Conservation (phyloP, 202 grass and related monocot genomes). For the Tripidium arundinaceum region DNA sequence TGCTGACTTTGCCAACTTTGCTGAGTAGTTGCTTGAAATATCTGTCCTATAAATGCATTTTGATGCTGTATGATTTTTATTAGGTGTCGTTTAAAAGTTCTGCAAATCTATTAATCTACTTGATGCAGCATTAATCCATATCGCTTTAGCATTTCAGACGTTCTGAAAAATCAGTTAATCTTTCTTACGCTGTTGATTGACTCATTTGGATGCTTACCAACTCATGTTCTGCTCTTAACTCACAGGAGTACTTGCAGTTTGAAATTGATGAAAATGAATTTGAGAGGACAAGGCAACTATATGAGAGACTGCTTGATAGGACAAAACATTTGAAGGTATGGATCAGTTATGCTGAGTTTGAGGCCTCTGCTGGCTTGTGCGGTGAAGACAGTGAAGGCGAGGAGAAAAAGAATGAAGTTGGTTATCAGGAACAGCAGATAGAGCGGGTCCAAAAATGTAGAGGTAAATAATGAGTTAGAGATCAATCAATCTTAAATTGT, state of each 20-base stretch:
- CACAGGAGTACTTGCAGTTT: constrained; percentile 83
- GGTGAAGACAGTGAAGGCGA: constrained; percentile 43
- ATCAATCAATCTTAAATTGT: constrained; percentile 22
- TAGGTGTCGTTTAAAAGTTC: neutral
- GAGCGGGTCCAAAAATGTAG: constrained; percentile 51
- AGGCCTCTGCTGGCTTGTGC: constrained; percentile 59
- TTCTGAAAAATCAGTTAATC: neutral
- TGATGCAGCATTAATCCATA: neutral
- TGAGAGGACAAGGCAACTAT: constrained; percentile 63
- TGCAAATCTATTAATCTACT: neutral
- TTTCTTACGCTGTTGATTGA: neutral
- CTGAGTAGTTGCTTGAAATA: neutral
- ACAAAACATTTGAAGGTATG: constrained; percentile 91
- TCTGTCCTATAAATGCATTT: constrained; percentile 3
- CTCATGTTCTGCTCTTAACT: neutral
- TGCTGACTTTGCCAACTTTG: neutral
- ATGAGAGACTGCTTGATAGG: constrained; percentile 79
- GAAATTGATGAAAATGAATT: constrained; percentile 80
- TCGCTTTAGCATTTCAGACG: neutral
- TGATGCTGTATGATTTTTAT: neutral
- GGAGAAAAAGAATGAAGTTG: constrained; percentile 40
- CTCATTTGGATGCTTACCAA: constrained; percentile 5
- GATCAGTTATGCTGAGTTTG: constrained; percentile 92
- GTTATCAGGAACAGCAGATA: constrained; percentile 42
- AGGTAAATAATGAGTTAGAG: constrained; percentile 40